phyloP scores from a whole-genome alignment of 768 basidiomycete species.

The Auricularia sp. region DNA sequence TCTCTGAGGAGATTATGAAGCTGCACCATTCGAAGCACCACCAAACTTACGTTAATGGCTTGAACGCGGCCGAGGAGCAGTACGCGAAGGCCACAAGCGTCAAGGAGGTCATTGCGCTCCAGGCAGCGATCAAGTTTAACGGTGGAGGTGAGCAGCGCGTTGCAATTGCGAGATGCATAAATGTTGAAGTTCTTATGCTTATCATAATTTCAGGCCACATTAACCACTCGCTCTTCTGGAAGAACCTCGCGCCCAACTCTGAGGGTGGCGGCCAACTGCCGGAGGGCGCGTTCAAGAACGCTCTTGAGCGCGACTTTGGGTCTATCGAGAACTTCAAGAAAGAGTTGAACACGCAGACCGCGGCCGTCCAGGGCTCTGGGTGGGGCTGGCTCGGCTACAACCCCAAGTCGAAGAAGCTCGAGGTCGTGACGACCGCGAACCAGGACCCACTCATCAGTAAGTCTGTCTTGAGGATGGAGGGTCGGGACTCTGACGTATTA shows the following conservation, averaged over 20 bases:
- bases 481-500: background rate
- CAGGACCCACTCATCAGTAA: conserved; percentile 78
- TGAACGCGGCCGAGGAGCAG: conserved; percentile 87
- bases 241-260: conserved; percentile 74
- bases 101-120: conserved; percentile 72
- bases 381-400: conserved; percentile 98
- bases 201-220: conserved; percentile 54
- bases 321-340: conserved; percentile 81
- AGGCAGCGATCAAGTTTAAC: conserved; percentile 92
- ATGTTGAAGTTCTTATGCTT: background rate
- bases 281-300: conserved; percentile 52
- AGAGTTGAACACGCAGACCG: conserved; percentile 77
- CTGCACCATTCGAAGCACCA: conserved; percentile 79
- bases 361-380: conserved; percentile 90
- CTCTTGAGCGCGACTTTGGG: conserved; percentile 75
- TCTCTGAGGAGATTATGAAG: conserved; percentile 87
- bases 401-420: conserved; percentile 56
- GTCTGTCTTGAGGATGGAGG: conserved; percentile 4
- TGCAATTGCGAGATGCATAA: background rate
- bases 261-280: conserved; percentile 54
- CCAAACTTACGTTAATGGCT: conserved; percentile 86
- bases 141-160: conserved; percentile 62
- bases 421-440: conserved; percentile 88
- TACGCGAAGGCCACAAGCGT: conserved; percentile 56
- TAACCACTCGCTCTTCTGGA: conserved; percentile 97